Percentiles rank a stretch among this genome's conserved stretches.
Evolutionary conservation across 2,329 filamentous ascomycete genomes (phyloP).

Genomic region (Pyricularia sp.): DNA sequence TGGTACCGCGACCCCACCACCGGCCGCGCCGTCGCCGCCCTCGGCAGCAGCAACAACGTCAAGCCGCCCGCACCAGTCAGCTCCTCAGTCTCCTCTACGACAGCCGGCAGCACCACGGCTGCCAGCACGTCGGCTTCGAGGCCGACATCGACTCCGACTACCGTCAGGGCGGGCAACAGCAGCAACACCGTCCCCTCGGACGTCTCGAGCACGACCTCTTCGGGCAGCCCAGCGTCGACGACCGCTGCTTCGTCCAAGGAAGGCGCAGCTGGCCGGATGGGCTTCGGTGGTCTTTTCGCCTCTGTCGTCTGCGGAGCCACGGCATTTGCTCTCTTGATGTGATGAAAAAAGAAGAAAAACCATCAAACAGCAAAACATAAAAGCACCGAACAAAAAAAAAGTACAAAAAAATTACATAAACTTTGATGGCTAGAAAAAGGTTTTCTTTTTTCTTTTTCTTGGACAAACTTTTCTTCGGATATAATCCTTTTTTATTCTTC

Average conservation of each 20-base stretch:
- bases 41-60: background rate
- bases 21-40: constrained; percentile 12
- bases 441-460: background rate
- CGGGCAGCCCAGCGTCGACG: background rate
- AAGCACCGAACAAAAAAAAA: background rate
- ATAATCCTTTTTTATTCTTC: constrained; percentile 5
- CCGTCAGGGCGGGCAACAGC: background rate
- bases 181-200: background rate
- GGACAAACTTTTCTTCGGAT: background rate
- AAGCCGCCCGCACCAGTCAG: background rate
- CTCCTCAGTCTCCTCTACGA: background rate
- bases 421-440: background rate
- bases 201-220: background rate
- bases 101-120: background rate
- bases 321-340: background rate
- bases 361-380: background rate
- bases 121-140: background rate
- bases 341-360: background rate
- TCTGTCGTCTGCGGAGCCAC: background rate
- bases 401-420: background rate
- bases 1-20: constrained; percentile 33
- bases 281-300: background rate
- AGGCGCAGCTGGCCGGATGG: background rate
- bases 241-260: background rate
- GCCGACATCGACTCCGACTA: background rate